Base-by-base conservation (phyloP, 345 rosid species). In the Eucalyptus pumila region DNA sequence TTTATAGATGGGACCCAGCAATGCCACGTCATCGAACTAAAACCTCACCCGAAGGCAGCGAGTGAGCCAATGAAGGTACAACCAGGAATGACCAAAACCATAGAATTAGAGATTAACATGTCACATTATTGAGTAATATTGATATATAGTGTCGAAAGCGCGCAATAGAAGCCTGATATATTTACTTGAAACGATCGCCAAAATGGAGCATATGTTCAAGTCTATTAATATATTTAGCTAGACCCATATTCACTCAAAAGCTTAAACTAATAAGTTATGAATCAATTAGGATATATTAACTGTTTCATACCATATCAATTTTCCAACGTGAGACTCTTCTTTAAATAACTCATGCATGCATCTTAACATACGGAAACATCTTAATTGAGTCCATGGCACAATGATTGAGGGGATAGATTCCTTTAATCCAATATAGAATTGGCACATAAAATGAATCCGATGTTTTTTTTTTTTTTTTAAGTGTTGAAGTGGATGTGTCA, bases 161-260 rank as follows among this genome's bases (percentile, higher is more conserved):
- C 24, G 1, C 10, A 52, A 19, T 24, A 19, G 0, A 52, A 52
- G 26, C 58, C 5, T 21, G 2, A 52, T 21, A 52, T 52, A 52
- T 21, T 52, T 52, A 52, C 9, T 5, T 8, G 11, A 21, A 52
- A 52, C 4, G 58, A 52, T 21, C 0, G 2, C 11, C 26, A 52
- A 19, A 52, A 52, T 21, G 5, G 0, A 52, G 11, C 58, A 21
- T 52, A 21, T 21, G 5, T 52, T 52, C 58, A 52, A 21, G 11
- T 52, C 5, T 52, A 0, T 21, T 52, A 52, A 52, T 21, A 52
- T 52, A 52, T 21, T 52, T 0, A 52, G 0, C 4, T 52, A 52
- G 2, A 52, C 11, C 4, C 0, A 21, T 0, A 2, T 52, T 52
- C 58, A 52, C 58, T 52, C 5, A 52, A 52, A 52, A 52, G 0